These are phyloP conservation scores for Yamadazyma olivae DNA, from an alignment of 805 yeast genomes.

Conservation along the genomic window DNA sequence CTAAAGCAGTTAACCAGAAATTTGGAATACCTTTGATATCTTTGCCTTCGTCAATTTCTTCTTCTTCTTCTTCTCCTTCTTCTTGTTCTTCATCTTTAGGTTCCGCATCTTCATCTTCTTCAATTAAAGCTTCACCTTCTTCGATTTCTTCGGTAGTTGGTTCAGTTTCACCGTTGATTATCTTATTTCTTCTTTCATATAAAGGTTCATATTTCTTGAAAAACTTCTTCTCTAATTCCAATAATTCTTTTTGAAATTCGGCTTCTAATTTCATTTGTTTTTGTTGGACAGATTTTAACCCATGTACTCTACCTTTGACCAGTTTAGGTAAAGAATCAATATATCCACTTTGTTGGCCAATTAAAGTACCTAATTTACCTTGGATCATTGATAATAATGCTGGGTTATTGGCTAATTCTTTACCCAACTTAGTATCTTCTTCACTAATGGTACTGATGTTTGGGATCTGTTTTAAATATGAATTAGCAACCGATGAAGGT, in stretches of 20 bases:
- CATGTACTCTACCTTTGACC: constrained; percentile 74
- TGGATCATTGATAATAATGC: constrained; percentile 83
- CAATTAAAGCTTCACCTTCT: constrained; percentile 71
- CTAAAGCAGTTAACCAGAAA: constrained; percentile 95
- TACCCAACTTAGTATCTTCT: constrained; percentile 39
- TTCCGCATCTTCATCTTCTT: constrained; percentile 37
- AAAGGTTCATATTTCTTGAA: constrained; percentile 71
- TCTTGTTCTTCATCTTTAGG: constrained; percentile 22
- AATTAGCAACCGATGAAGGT: constrained; percentile 81
- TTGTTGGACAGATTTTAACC: constrained; percentile 77
- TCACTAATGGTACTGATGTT: constrained; percentile 67
- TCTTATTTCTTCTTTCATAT: constrained; percentile 66
- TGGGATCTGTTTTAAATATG: constrained; percentile 65
- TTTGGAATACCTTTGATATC: constrained; percentile 76
- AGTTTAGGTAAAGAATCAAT: constrained; percentile 68
- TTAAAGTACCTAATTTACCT: constrained; percentile 78
- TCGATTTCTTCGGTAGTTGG: constrained; percentile 78
- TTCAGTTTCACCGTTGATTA: constrained; percentile 69
- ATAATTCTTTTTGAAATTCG: constrained; percentile 84
- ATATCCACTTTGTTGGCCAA: constrained; percentile 87
- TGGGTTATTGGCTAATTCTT: constrained; percentile 71
- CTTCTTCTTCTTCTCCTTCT: constrained; percentile 31
- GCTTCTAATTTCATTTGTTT: constrained; percentile 81
- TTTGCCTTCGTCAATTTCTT: constrained; percentile 36
- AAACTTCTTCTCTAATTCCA: constrained; percentile 81